Evolutionary conservation across 345 rosid genomes (phyloP), one percentile per base, ranked within the genome.

Genomic region (Brassica cretica): DNA sequence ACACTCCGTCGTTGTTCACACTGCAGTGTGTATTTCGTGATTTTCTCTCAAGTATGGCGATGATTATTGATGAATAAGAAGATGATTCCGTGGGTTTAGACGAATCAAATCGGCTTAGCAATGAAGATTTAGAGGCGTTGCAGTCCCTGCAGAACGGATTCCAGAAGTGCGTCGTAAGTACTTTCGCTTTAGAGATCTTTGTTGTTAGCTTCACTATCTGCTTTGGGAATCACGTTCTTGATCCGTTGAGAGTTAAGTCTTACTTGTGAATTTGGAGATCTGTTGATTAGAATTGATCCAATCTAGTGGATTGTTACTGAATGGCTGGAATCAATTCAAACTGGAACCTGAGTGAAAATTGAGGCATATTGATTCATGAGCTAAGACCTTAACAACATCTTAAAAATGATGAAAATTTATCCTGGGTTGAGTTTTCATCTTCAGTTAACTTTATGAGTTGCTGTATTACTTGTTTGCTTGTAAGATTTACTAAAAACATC

Each of bases 151-250:
- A 87, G 82, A 82, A 25, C 80, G 83, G 71, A 76, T 95, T 95
- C 82, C 84, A 82, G 81, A 93, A 93, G 85, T 95, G 97, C 81
- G 98, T 95, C 82, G 97, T 95, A 81, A 86, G 90, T 86, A 41
- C 16, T 37, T 30, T 56, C 16, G 15, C 7, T 60, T 46, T 7
- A 16, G 65, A 49, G 58, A 79, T 79, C 60, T 61, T 12, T 49
- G 12, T 46, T 73, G 24, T 60, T 73, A 44, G 65, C 73, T 72
- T 72, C 46, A 1, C 56, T 15, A 37, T 62, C 62, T 70, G 11
- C 59, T 56, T n/a, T 46, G 16, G 16, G 55, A 46, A 4, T 46
- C 55, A 46, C 16, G 55, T 12, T 46, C 6, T 14, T 46, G 53
- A 46, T 46, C 15, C 15, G 55, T 5, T 44, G 16, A 15, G 53